These are phyloP conservation scores for Tetrahymena borealis DNA, from an alignment of 73 alveolate species.

Conservation along the genomic window DNA sequence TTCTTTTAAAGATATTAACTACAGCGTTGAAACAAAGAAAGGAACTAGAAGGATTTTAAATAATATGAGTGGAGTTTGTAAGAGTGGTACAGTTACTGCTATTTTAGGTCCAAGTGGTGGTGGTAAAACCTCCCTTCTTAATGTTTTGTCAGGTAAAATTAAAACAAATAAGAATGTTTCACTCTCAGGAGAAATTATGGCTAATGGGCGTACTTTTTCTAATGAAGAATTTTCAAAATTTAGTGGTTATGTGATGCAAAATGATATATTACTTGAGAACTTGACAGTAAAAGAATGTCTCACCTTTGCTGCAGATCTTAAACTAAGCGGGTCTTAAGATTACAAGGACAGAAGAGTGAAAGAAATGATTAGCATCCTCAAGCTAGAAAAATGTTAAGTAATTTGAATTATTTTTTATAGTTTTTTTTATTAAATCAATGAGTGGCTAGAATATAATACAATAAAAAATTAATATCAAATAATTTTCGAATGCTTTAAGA, in stretches of 20 bases:
- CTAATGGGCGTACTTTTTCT: constrained; percentile 39
- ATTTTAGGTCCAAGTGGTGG: constrained; percentile 24
- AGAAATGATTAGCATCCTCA: background rate
- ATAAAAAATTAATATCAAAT: too few species aligned
- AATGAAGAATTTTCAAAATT: background rate
- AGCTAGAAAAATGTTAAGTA: constrained; percentile 15
- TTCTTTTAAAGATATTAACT: background rate
- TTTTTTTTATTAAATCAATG: too few species aligned
- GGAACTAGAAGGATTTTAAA: constrained; percentile 4
- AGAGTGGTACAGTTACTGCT: constrained; percentile 3
- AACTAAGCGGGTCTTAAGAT: constrained; percentile 3
- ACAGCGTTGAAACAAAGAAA: background rate
- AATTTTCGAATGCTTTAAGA: too few species aligned
- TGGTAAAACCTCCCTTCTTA: constrained; percentile 18
- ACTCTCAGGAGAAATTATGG: constrained; percentile 56
- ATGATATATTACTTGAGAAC: constrained; percentile 26
- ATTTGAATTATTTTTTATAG: too few species aligned
- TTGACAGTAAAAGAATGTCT: constrained; percentile 49
- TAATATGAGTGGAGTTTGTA: background rate
- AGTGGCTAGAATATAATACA: too few species aligned
- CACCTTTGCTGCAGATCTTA: constrained; percentile 42
- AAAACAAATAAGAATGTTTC: constrained; percentile 25
- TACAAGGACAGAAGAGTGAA: constrained; percentile 21
- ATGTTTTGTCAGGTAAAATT: background rate
- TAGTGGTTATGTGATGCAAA: constrained; percentile 43